Percentiles rank a stretch among this genome's conserved stretches.
Evolutionary conservation across 2,329 filamentous ascomycete species (phyloP).

Genomic region (Penicillium verrucosum): DNA sequence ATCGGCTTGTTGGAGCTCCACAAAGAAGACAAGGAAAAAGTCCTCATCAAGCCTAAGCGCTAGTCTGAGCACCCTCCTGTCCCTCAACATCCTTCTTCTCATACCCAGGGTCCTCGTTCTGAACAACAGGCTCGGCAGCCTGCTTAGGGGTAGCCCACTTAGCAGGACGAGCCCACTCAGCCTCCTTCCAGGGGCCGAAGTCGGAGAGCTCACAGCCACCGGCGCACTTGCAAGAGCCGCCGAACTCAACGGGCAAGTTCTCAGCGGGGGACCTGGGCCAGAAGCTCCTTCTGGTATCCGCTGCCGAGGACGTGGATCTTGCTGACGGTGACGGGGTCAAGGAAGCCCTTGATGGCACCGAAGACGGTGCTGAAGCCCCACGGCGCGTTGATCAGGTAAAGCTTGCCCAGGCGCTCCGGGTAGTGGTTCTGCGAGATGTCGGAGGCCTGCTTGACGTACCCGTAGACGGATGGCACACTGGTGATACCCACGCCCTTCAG

Average conservation of each 20-base stretch:
- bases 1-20: background rate
- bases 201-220: conserved; percentile 86
- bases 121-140: conserved; percentile 15
- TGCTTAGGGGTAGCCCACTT: conserved; percentile 38
- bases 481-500: conserved; percentile 86
- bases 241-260: conserved; percentile 84
- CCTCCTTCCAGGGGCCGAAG: conserved; percentile 74
- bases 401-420: conserved; percentile 89
- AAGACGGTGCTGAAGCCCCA: conserved; percentile 92
- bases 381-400: conserved; percentile 97
- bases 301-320: conserved; percentile 91
- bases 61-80: conserved; percentile 26
- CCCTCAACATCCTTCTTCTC: conserved; percentile 30
- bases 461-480: conserved; percentile 79
- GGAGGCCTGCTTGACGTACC: conserved; percentile 80
- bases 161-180: conserved; percentile 44
- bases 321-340: conserved; percentile 92
- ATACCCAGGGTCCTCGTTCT: conserved; percentile 26
- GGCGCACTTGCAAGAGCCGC: conserved; percentile 75
- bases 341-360: conserved; percentile 82
- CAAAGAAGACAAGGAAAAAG: conserved; percentile 10
- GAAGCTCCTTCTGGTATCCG: conserved; percentile 77
- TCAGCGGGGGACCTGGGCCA: conserved; percentile 82
- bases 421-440: conserved; percentile 98
- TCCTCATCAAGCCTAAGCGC: conserved; percentile 26